Evolutionary conservation across 2,329 filamentous ascomycete species (phyloP), one percentile per base, ranked within the genome.

Genomic region (Seiridium unicorne): DNA sequence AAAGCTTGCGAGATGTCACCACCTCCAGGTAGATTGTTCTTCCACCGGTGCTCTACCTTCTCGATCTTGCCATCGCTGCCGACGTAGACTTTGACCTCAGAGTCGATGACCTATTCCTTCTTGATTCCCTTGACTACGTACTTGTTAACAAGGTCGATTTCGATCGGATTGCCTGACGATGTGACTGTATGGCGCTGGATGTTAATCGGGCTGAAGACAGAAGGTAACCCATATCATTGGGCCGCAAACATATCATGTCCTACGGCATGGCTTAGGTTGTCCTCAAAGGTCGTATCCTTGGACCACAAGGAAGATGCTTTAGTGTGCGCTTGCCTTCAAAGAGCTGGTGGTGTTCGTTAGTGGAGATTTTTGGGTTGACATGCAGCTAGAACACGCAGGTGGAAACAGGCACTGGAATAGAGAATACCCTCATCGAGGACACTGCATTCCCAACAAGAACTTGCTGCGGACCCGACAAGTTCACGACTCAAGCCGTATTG

Each of bases 271-370:
- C 34, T 60, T 38, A 55, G 47, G 42, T 38, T 56, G 44, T 44
- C 40, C 8, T 44, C 51, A 44, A 89, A 89, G 0, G 76, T 79
- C 6, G 79, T 86, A 44, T 83, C 77, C 60, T 83, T 83, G 54
- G 76, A 76, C 86, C 86, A 89, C 32, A 89, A 77, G 11, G 77
- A 73, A 89, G 78, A 68, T 88, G 87, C 46, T 79, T 78, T 3
- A 87, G 77, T 2, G 83, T 84, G 0, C 85, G 84, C 18, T 81
- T 78, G 51, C 85, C 85, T 40, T 83, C 82, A 68, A 88, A 89
- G 53, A 89, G 80, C 78, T 81, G 38, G 13, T 42, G 38, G 38
- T 26, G 18, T 26, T 26, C 18, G 18, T 26, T 26, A 26, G 18
- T 26, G 18, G 18, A 26, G 18, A 26, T 26, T 26, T 26, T 26